Evolutionary conservation across 208 protist species (phyloP), one percentile per base, ranked within the genome.

Genomic region (Acanthamoeba triangularis): DNA sequence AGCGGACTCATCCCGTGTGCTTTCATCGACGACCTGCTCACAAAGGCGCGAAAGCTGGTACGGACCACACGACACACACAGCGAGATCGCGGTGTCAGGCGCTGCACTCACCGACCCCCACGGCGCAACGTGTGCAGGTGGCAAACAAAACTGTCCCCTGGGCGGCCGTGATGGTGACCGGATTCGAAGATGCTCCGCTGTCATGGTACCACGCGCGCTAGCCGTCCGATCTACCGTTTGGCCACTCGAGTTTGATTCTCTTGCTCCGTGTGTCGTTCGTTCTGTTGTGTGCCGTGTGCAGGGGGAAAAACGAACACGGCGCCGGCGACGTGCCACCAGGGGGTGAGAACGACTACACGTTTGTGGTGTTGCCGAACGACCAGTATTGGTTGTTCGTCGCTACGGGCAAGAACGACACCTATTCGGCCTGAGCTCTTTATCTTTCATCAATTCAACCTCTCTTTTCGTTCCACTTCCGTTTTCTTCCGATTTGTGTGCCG

Each of bases 261-360:
- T 33, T 35, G 30, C 20, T 69, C 23, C 20, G n/a, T 69, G n/a
- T n/a, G n/a, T n/a, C n/a, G n/a, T n/a, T n/a, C n/a, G n/a, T n/a
- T n/a, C n/a, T n/a, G n/a, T n/a, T n/a, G n/a, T n/a, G n/a, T n/a
- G n/a, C n/a, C n/a, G 23, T 13, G 35, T 18, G 47, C 78, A 85
- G 78, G 85, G 90, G 90, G 14, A 94, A 61, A 35, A n/a, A 94
- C 49, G 65, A 94, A 30, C 90, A 94, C 44, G 59, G 65, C 11
- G 47, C 44, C 8, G 78, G 78, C 11, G 78, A 85, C 13, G 41
- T 94, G 18, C 72, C 44, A 33, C 47, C 41, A n/a, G 90, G 90
- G 10, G 65, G 90, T 10, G 90, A 94, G 72, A 94, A 94, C 52
- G 90, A 82, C 67, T 94, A 94, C 90, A 82, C 65, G 59, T 94